Percentiles rank a stretch among this genome's conserved stretches.
phyloP scores from a whole-genome alignment of 148 eudicot genomes.

The Linanthus parryae region DNA sequence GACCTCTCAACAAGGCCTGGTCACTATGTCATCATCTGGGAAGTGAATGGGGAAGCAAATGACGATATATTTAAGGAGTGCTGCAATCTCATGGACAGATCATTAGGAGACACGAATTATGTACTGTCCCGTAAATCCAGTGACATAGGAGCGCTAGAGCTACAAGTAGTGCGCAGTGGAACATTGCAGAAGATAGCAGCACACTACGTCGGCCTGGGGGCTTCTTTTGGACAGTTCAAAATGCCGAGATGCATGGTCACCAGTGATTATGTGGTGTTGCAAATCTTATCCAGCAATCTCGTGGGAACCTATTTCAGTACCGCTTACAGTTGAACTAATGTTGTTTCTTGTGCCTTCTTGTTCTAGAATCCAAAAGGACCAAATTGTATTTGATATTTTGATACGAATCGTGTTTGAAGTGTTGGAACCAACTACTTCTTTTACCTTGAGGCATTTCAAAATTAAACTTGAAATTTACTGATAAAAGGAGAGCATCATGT shows the following conservation, averaged over 20 bases:
- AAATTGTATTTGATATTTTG: too few relatives aligned
- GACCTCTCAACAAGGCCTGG: conserved; percentile 40
- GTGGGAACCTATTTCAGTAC: conserved; percentile 44
- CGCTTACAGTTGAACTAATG: conserved; percentile 39
- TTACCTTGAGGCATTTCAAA: too few relatives aligned
- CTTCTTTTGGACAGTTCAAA: conserved; percentile 64
- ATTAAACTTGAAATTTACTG: too few relatives aligned
- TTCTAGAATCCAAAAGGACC: too few relatives aligned
- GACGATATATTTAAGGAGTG: conserved; percentile 46
- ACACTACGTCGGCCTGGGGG: conserved; percentile 50
- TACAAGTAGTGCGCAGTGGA: conserved; percentile 43
- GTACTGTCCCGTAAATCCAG: conserved; percentile 47
- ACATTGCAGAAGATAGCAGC: conserved; percentile 54
- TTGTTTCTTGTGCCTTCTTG: too few relatives aligned
- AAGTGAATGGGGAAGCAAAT: conserved; percentile 39
- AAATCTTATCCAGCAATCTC: conserved; percentile 39
- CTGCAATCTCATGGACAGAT: conserved; percentile 46
- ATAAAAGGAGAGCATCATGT: too few relatives aligned
- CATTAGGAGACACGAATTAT: conserved; percentile 72
- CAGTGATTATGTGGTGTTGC: conserved; percentile 33
- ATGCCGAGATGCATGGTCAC: conserved; percentile 57
- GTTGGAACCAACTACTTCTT: too few relatives aligned
- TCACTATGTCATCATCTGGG: conserved; percentile 70
- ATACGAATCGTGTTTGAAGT: too few relatives aligned
- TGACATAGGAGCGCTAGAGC: conserved; percentile 58